Conservation (phyloP, 176 grass and related monocot genomes). For the Microstegium vimineum region DNA sequence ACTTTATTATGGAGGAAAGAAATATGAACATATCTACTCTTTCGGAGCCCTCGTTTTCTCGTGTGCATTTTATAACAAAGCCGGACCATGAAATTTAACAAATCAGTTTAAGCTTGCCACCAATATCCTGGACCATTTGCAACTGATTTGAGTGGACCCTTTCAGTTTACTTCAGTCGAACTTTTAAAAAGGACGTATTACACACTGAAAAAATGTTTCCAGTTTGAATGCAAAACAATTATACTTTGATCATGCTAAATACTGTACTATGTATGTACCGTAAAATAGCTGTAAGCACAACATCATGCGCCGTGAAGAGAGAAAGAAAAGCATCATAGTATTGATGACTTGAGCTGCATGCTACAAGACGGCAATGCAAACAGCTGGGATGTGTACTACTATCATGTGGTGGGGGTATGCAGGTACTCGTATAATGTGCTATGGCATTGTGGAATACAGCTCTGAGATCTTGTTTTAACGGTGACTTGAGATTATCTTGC, state of each 20-base stretch:
- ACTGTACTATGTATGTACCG: no score
- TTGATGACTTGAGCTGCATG: neutral
- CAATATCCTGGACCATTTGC: neutral
- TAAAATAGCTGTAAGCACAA: no score
- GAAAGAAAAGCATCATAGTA: neutral
- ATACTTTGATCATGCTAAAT: neutral
- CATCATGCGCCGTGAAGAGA: neutral
- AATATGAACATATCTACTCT: neutral
- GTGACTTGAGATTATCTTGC: neutral
- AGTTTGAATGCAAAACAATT: neutral
- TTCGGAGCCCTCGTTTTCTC: neutral
- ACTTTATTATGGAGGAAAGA: neutral
- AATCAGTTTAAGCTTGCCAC: neutral
- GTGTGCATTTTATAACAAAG: neutral
- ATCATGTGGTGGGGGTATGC: neutral
- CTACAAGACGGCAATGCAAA: neutral
- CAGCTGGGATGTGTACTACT: neutral
- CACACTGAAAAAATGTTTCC: neutral
- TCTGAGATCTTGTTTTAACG: neutral
- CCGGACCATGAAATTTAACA: neutral
- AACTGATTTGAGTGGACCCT: neutral
- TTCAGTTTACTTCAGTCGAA: neutral
- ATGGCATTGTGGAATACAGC: neutral
- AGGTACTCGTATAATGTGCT: neutral
- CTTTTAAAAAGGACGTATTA: neutral